Conservation (phyloP, 208 protist species). For the Novymonas esmeraldas region DNA sequence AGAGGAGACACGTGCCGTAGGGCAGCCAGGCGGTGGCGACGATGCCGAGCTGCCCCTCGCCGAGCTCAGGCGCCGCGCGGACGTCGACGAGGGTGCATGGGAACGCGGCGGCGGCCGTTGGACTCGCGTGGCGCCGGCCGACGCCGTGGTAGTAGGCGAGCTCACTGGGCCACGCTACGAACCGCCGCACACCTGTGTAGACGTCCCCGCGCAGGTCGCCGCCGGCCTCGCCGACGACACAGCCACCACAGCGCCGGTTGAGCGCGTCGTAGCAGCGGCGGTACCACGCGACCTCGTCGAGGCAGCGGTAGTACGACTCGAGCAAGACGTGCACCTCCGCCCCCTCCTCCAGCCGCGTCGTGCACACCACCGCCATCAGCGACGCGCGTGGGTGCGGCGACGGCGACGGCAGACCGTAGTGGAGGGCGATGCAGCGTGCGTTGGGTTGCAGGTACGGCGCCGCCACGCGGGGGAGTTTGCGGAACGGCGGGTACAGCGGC, state of each 20-base stretch:
- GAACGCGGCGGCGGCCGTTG: slow-evolving; percentile 54
- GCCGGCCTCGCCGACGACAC: not conserved
- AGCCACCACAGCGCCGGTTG: slow-evolving; percentile 18
- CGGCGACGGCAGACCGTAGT: slow-evolving; percentile 57
- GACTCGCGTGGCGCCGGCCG: slow-evolving; percentile 55
- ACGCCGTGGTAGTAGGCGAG: slow-evolving; percentile 81
- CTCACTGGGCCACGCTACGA: slow-evolving; percentile 52
- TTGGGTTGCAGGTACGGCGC: slow-evolving; percentile 55
- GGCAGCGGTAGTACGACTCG: slow-evolving; percentile 82
- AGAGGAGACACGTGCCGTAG: slow-evolving; percentile 84
- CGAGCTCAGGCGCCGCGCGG: slow-evolving; percentile 56
- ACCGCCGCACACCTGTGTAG: slow-evolving; percentile 55
- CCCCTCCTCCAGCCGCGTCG: slow-evolving; percentile 53
- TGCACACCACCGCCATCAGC: slow-evolving; percentile 69
- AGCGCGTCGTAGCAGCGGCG: slow-evolving; percentile 41
- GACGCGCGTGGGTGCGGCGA: slow-evolving; percentile 47
- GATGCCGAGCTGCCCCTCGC: slow-evolving; percentile 62
- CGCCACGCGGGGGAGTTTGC: slow-evolving; percentile 19
- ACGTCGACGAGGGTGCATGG: slow-evolving; percentile 80
- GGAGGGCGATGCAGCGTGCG: slow-evolving; percentile 80
- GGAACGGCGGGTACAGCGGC: slow-evolving; percentile 26
- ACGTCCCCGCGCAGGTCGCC: slow-evolving; percentile 26
- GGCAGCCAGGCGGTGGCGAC: slow-evolving; percentile 59
- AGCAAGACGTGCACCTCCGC: slow-evolving; percentile 64
- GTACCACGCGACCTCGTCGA: slow-evolving; percentile 82